Percentiles rank a stretch among this genome's conserved stretches.
Evolutionary conservation across 805 yeast species (phyloP).

Genomic region (Starmerella sirachaensis): DNA sequence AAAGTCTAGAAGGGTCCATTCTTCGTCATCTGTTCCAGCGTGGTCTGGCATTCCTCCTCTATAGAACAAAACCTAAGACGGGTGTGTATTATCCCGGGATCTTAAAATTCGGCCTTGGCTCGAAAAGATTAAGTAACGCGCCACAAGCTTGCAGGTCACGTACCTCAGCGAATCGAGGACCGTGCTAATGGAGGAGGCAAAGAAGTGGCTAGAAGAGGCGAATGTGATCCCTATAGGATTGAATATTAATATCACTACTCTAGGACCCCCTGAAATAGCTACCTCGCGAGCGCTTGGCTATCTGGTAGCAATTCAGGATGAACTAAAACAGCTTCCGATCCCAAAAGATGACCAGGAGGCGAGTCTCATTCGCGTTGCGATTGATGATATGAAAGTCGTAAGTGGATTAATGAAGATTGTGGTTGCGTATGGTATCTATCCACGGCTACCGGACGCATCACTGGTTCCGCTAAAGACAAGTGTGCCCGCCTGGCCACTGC

Average conservation of each 20-base stretch:
- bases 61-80: no score
- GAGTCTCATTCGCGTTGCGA: conserved; percentile 45
- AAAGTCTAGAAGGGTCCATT: conserved; percentile 45
- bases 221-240: no score
- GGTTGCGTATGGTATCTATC: conserved; percentile 59
- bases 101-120: background rate
- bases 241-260: background rate
- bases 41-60: conserved; percentile 9
- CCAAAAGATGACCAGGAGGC: no score
- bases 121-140: background rate
- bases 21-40: conserved; percentile 4
- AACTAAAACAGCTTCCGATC: background rate
- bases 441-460: conserved; percentile 32
- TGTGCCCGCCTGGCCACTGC: conserved; percentile 9
- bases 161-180: no score
- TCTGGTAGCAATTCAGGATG: conserved; percentile 2
- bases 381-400: conserved; percentile 73
- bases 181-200: conserved; percentile 11
- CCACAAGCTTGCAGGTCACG: no score
- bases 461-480: conserved; percentile 4
- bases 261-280: background rate
- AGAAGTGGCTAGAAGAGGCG: conserved; percentile 11
- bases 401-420: conserved; percentile 52
- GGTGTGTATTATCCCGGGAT: background rate
- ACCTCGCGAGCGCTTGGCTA: conserved; percentile 1